Conservation (phyloP, 352 stramenopile genomes). For the Phytophthora megakarya region DNA sequence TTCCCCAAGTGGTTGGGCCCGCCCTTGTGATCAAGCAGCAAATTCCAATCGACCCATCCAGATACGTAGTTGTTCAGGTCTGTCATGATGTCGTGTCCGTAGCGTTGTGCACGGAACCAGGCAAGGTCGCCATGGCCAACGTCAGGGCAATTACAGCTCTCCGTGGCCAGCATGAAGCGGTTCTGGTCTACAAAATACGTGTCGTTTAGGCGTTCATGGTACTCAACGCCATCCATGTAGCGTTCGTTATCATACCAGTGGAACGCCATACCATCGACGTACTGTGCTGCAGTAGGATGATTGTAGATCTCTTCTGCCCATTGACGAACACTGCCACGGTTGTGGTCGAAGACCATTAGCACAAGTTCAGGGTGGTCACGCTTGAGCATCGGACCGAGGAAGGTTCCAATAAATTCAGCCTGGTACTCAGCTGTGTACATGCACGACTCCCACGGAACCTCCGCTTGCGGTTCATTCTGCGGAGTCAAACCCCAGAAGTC, state of each 20-base stretch:
- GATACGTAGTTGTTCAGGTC: slow-evolving; percentile 89
- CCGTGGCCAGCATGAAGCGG: slow-evolving; percentile 73
- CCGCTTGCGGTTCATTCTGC: slow-evolving; percentile 91
- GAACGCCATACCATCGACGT: slow-evolving; percentile 92
- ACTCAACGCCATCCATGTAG: slow-evolving; percentile 79
- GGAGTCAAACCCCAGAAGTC: slow-evolving; percentile 89
- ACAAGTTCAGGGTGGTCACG: slow-evolving; percentile 72
- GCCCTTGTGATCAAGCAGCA: slow-evolving; percentile 86
- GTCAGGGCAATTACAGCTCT: slow-evolving; percentile 80
- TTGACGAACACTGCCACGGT: slow-evolving; percentile 78
- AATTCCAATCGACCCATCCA: slow-evolving; percentile 94
- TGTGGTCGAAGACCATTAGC: slow-evolving; percentile 93
- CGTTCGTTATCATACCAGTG: slow-evolving; percentile 87
- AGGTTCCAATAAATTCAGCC: slow-evolving; percentile 76
- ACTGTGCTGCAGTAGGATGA: slow-evolving; percentile 61
- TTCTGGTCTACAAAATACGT: slow-evolving; percentile 74
- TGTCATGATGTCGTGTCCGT: slow-evolving; percentile 90
- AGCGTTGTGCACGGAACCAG: slow-evolving; percentile 88
- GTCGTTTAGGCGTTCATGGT: slow-evolving; percentile 79
- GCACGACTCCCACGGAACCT: slow-evolving; percentile 75
- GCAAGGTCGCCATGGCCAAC: slow-evolving; percentile 60
- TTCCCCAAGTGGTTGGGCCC: slow-evolving; percentile 91
- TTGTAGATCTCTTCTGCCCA: slow-evolving; percentile 80
- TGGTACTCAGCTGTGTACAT: slow-evolving; percentile 58
- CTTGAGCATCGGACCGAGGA: slow-evolving; percentile 79